A percentile compares a stretch with the other conserved stretches of the same genome.
Conservation (phyloP, 768 basidiomycete genomes). For the Naematelia encephala region DNA sequence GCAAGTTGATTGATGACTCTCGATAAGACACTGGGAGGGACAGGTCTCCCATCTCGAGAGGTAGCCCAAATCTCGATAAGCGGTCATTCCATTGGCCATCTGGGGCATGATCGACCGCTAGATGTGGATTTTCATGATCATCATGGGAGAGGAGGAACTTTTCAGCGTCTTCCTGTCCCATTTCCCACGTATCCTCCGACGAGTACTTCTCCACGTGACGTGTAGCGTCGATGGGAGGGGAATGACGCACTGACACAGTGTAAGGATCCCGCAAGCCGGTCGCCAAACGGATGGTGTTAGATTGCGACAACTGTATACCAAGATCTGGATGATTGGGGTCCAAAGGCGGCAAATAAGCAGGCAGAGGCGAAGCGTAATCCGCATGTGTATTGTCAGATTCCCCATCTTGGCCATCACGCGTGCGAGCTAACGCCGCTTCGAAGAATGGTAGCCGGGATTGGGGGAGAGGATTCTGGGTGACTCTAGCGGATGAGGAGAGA, state of each 20-base stretch:
- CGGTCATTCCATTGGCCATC: not conserved
- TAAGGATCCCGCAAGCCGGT: constrained; percentile 4
- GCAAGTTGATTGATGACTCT: constrained; percentile 3
- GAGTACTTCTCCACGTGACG: constrained; percentile 3
- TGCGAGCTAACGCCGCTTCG: constrained; percentile 36
- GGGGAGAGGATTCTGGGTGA: not conserved
- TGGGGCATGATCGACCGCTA: not conserved
- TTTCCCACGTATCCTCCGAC: not conserved
- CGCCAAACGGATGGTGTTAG: constrained; percentile 25
- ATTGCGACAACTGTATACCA: constrained; percentile 23
- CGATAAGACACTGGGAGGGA: constrained; percentile 21
- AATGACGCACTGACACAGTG: constrained; percentile 23
- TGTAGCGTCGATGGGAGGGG: constrained; percentile 8
- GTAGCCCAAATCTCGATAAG: not conserved
- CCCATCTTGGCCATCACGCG: constrained; percentile 12
- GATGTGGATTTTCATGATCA: constrained; percentile 4
- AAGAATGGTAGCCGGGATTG: constrained; percentile 27
- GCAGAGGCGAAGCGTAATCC: constrained; percentile 14
- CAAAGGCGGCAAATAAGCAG: constrained; percentile 25
- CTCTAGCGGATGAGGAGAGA: not conserved
- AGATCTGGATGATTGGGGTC: constrained; percentile 44
- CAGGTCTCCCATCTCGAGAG: constrained; percentile 27
- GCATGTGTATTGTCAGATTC: not conserved
- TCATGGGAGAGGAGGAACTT: constrained; percentile 20
- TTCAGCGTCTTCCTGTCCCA: constrained; percentile 21